phyloP scores from a whole-genome alignment of 257 asterid species.

The Lithospermum erythrorhizon region DNA sequence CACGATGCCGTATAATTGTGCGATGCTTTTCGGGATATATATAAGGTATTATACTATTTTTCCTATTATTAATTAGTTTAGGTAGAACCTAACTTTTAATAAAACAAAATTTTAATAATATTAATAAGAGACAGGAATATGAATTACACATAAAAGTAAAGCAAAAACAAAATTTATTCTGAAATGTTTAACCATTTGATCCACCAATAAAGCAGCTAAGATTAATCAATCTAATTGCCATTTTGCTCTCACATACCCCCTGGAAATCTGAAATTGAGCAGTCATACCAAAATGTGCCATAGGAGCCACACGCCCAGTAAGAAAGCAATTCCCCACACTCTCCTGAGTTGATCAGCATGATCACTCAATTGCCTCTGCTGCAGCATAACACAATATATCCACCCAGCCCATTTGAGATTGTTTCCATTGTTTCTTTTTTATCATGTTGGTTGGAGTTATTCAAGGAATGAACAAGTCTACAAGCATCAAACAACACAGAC shows the following conservation, averaged over 20 bases:
- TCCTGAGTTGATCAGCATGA: conserved; percentile 45
- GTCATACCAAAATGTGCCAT: conserved; percentile 56
- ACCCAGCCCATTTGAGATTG: conserved; percentile 31
- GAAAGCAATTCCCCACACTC: conserved; percentile 53
- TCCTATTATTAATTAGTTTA: no score
- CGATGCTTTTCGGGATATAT: no score
- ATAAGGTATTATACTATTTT: no score
- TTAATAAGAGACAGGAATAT: no score
- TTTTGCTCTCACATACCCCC: conserved; percentile 47
- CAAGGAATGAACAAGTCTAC: conserved; percentile 29
- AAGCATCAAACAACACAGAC: conserved; percentile 45
- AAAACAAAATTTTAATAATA: no score
- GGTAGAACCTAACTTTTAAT: no score
- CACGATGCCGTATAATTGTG: no score
- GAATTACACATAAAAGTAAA: no score
- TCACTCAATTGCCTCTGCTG: conserved; percentile 40
- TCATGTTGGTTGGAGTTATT: not conserved
- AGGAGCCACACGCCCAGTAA: conserved; percentile 50
- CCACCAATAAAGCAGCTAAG: no score
- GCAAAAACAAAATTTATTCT: no score
- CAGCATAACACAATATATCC: conserved; percentile 38
- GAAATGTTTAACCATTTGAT: no score
- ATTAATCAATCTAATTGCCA: no score
- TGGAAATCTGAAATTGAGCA: conserved; percentile 34
- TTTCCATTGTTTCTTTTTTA: conserved; percentile 18